Base-by-base conservation (phyloP, 805 yeast species). In the Metschnikowia orientalis region DNA sequence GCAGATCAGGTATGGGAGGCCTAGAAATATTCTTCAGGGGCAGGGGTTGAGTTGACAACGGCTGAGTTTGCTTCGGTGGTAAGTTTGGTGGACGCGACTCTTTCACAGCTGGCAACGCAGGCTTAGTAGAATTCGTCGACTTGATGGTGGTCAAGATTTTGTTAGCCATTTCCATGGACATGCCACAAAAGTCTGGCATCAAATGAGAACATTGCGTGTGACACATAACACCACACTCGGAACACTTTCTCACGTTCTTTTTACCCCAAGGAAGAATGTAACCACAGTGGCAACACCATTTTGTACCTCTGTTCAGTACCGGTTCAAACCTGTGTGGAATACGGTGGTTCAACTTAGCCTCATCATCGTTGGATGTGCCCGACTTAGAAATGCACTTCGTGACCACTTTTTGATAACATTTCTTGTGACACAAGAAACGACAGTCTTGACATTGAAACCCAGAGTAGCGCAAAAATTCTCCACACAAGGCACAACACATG, bases 211-310 rank as follows among this genome's bases (percentile, higher is more conserved):
- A 92, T 27, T 79, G 78, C 3, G 92, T 75, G 54, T 92, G 99
- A 51, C 95, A 90, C 81, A 90, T 86, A 13, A 88, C 77, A 18
- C 95, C 95, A 77, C 98, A 92, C 46, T 84, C 92, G 4, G 82
- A 67, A 70, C 98, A 90, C 57, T 87, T 92, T 32, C 96, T 73
- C 8, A 89, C 94, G 48, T 85, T 88, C 58, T 87, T 88, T 51
- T 81, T 77, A 33, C 97, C 95, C 82, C 96, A 81, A 11, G 98
- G 97, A 42, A 92, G 69, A 32, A 92, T 79, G 54, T 87, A 87
- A 41, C 99, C 99, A 72, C 99, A 92, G 57, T 92, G 99, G 50
- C 97, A 92, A 63, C 99, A 92, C 99, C 99, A 92, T 54, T 90
- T 89, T 2, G 99, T 94, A 50, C 96, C 94, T 61, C 88, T 80